A percentile compares a stretch with the other conserved stretches of the same genome.
Evolutionary conservation across 2,329 filamentous ascomycete genomes (phyloP).

Genomic region (Aspergillus sp.): DNA sequence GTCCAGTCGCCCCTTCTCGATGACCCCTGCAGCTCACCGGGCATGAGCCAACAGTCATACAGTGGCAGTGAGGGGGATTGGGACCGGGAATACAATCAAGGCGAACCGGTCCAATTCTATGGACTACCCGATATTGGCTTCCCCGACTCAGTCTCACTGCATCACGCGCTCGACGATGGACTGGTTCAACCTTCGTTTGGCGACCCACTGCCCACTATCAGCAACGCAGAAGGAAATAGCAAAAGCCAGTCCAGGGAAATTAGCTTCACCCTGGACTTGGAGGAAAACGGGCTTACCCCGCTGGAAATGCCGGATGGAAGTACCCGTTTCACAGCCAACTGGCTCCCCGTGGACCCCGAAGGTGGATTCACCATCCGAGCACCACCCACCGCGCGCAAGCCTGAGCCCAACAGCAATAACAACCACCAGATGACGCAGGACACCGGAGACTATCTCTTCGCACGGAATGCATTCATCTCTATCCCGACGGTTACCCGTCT

Average conservation of each 20-base stretch:
- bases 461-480: conserved; percentile 3
- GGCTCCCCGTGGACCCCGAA: conserved; percentile 34
- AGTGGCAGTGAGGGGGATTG: conserved; percentile 26
- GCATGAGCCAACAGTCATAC: conserved; percentile 22
- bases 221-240: neutral
- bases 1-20: conserved; percentile 16
- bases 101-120: conserved; percentile 16
- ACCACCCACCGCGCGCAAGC: neutral
- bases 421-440: neutral
- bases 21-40: conserved; percentile 26
- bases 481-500: neutral
- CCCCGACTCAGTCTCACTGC: neutral
- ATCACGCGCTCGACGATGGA: conserved; percentile 1
- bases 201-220: neutral
- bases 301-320: conserved; percentile 39
- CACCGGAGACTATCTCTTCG: neutral
- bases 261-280: conserved; percentile 3
- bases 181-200: neutral
- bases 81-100: conserved; percentile 21
- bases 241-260: neutral
- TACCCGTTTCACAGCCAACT: conserved; percentile 34
- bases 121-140: conserved; percentile 10
- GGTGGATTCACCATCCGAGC: conserved; percentile 32
- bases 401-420: neutral
- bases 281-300: conserved; percentile 23